A percentile compares a stretch with the other conserved stretches of the same genome.
These are phyloP conservation scores for Fagopyrum tataricum DNA, from an alignment of 148 eudicot genomes.

Conservation along the genomic window DNA sequence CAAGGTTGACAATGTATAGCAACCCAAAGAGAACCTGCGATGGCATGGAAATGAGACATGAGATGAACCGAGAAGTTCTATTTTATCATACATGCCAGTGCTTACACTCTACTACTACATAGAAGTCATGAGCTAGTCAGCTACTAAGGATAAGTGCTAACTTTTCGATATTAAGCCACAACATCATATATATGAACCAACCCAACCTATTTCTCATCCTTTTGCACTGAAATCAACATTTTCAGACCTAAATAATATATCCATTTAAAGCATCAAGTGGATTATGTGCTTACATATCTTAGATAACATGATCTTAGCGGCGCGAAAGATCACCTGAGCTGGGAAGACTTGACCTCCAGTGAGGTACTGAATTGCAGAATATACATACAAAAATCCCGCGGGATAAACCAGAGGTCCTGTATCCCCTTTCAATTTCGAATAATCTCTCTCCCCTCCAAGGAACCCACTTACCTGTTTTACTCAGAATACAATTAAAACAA, in stretches of 20 bases:
- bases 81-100: not conserved
- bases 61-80: not conserved
- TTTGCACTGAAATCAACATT: not conserved
- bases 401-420: conserved; percentile 99
- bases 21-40: conserved; percentile 77
- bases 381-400: conserved; percentile 87
- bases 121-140: not conserved
- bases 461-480: conserved; percentile 62
- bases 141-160: not conserved
- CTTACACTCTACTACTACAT: not conserved
- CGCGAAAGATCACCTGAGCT: conserved; percentile 57
- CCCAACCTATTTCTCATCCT: not conserved
- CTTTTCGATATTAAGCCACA: not conserved
- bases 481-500: conserved; percentile 9
- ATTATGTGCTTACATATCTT: not conserved
- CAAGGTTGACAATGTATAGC: conserved; percentile 80
- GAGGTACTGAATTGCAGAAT: conserved; percentile 70
- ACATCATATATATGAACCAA: not conserved
- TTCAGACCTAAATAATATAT: not conserved
- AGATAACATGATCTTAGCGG: not conserved
- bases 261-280: not conserved
- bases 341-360: conserved; percentile 75
- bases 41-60: not conserved
- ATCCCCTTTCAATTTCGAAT: conserved; percentile 78
- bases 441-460: conserved; percentile 82